phyloP scores from a whole-genome alignment of 1,284 basidiomycete genomes.

The Heliocybe sulcata region DNA sequence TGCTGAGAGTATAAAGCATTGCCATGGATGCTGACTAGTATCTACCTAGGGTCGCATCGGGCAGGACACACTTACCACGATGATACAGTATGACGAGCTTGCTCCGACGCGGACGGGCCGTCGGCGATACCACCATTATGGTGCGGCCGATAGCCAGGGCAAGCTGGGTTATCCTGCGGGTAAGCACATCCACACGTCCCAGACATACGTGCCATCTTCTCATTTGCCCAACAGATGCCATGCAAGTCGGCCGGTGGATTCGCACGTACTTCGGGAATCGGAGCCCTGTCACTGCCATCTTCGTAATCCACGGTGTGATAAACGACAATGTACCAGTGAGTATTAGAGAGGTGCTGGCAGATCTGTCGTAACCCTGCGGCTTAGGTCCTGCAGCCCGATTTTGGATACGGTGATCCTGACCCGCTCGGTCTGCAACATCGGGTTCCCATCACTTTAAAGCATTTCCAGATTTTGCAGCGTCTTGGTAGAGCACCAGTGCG shows the following conservation, averaged over 20 bases:
- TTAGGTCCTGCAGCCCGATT: conserved; percentile 41
- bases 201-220: background rate
- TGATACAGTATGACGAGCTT: conserved; percentile 65
- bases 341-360: background rate
- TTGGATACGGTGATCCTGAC: conserved; percentile 13
- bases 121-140: conserved; percentile 39
- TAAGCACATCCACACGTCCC: conserved; percentile 16
- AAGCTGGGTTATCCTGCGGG: conserved; percentile 50
- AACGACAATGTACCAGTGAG: conserved; percentile 52
- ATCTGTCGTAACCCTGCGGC: background rate
- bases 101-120: conserved; percentile 48
- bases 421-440: background rate
- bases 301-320: conserved; percentile 63
- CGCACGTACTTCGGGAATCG: conserved; percentile 44
- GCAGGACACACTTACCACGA: conserved; percentile 56
- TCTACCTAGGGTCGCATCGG: conserved; percentile 45
- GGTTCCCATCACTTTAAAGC: conserved; percentile 67
- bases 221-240: conserved; percentile 32
- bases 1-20: conserved; percentile 6
- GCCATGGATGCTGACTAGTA: conserved; percentile 8
- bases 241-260: conserved; percentile 52
- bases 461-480: conserved; percentile 63
- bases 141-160: conserved; percentile 33
- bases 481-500: conserved; percentile 53
- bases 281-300: conserved; percentile 54